A percentile compares a stretch with the other conserved stretches of the same genome.
Evolutionary conservation across 306 rosid genomes (phyloP).

Genomic region (Quillaja saponaria): DNA sequence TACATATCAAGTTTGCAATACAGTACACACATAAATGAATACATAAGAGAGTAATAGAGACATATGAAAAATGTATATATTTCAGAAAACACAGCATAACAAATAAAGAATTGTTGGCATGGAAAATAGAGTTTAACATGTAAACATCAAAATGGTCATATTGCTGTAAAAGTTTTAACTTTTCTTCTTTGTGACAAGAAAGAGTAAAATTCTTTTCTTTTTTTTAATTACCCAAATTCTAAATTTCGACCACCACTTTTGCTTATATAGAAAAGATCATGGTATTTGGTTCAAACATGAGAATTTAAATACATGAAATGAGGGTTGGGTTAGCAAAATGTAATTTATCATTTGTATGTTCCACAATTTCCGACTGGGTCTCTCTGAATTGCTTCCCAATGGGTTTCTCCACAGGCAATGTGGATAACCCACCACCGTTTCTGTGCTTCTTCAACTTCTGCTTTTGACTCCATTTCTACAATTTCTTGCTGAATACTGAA

Average conservation of each 20-base stretch:
- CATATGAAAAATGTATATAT: background rate
- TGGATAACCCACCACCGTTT: conserved; percentile 71
- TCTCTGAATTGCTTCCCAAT: conserved; percentile 86
- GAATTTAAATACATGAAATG: too few relatives aligned
- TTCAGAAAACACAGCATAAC: background rate
- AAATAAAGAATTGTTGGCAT: background rate
- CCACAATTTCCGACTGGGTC: conserved; percentile 90
- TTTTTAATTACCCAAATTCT: too few relatives aligned
- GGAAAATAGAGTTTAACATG: too few relatives aligned
- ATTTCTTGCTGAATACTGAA: background rate
- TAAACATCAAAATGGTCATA: too few relatives aligned
- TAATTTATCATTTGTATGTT: too few relatives aligned
- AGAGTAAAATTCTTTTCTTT: too few relatives aligned
- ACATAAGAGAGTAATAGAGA: background rate
- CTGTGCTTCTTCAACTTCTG: conserved; percentile 87
- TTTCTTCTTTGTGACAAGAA: too few relatives aligned
- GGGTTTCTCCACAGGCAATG: conserved; percentile 90
- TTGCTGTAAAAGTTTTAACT: too few relatives aligned
- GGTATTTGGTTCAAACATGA: too few relatives aligned
- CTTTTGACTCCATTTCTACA: conserved; percentile 66
- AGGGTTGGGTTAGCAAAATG: too few relatives aligned
- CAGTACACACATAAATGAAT: background rate
- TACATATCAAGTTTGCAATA: background rate
- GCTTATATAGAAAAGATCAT: too few relatives aligned
- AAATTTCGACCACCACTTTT: too few relatives aligned